Percentiles rank a stretch among this genome's conserved stretches.
Evolutionary conservation across 2,329 filamentous ascomycete species (phyloP).

Genomic region (Cylindrodendrum hubeiense): DNA sequence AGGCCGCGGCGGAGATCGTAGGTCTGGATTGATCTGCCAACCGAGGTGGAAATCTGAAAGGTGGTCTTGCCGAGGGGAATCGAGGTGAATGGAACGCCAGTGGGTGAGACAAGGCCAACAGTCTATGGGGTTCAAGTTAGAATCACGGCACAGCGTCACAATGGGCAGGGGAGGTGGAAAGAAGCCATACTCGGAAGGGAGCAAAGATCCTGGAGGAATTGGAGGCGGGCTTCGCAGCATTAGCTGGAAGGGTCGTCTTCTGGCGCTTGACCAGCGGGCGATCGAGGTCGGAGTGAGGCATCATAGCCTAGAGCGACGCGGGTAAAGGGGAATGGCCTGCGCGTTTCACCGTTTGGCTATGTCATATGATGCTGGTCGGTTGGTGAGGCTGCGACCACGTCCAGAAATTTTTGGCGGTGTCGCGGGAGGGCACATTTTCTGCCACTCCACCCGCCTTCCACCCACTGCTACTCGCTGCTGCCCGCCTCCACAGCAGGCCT

Average conservation of each 20-base stretch:
- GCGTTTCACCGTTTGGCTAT: conserved; percentile 31
- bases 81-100: conserved; percentile 88
- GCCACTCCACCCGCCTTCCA: conserved; percentile 29
- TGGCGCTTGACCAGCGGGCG: conserved; percentile 81
- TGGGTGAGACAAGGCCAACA: conserved; percentile 92
- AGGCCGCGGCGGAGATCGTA: conserved; percentile 93
- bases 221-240: conserved; percentile 53
- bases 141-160: conserved; percentile 1
- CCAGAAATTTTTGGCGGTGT: conserved; percentile 50
- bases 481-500: not conserved
- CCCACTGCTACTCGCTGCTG: not conserved
- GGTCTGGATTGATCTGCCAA: conserved; percentile 90
- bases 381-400: conserved; percentile 37
- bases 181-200: conserved; percentile 82
- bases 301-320: conserved; percentile 47
- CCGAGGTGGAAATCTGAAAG: conserved; percentile 97
- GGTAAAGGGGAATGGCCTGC: conserved; percentile 14
- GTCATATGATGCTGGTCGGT: conserved; percentile 31
- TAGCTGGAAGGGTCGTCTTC: conserved; percentile 60
- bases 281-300: conserved; percentile 71
- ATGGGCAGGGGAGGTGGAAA: not conserved
- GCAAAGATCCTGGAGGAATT: conserved; percentile 86
- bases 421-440: conserved; percentile 39
- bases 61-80: conserved; percentile 92
- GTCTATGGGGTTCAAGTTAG: conserved; percentile 67